Base-by-base conservation (phyloP, 805 yeast genomes). In the Kodamaea leandrae region DNA sequence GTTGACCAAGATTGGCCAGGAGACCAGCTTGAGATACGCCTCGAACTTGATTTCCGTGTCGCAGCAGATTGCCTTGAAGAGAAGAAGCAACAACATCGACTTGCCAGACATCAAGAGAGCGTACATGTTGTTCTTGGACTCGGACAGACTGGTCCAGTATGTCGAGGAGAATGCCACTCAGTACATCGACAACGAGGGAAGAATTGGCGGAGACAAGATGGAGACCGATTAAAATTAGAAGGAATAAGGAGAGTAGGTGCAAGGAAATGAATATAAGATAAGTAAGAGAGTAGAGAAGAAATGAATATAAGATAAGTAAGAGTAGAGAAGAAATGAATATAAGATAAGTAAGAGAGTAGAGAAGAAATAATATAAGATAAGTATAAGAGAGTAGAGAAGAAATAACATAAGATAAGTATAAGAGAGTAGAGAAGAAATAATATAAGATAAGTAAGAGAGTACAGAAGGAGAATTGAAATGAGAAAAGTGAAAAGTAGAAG, bases 1-100 rank as follows among this genome's bases (percentile, higher is more conserved):
- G 52, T 76, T 93, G 53, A 87, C 98, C 17, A 86, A 88, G 59
- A 87, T 90, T 48, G 96, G 96, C 12, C 74, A 78, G 48, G 96
- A 86, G 60, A 86, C 98, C 4, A 83, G 95, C 60, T 76, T 93
- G 54, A 81, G 99, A 57, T 93, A 93, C 61, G 93, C 96, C 17
- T 73, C 96, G 36, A 95, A 93, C 64, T 76, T 93, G 63, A 83
- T 93, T 44, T 76, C 96, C 10, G 96, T 95, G 7, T 78, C 97
- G 7, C 86, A 86, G 58, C 90, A 88, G 60, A 77, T 91, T 47
- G 85, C 97, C 4, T 67, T 77, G 45, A 88, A 87, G 66, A 81
- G 96, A 60, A 83, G 95, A 66, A 71, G 80, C 36, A 67, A 70
- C 36, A 60, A 66, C 19, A 90, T 89, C 35, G 95, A 83, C 47